These are phyloP conservation scores for Quercus phellos DNA, from an alignment of 331 rosid genomes.

Conservation along the genomic window DNA sequence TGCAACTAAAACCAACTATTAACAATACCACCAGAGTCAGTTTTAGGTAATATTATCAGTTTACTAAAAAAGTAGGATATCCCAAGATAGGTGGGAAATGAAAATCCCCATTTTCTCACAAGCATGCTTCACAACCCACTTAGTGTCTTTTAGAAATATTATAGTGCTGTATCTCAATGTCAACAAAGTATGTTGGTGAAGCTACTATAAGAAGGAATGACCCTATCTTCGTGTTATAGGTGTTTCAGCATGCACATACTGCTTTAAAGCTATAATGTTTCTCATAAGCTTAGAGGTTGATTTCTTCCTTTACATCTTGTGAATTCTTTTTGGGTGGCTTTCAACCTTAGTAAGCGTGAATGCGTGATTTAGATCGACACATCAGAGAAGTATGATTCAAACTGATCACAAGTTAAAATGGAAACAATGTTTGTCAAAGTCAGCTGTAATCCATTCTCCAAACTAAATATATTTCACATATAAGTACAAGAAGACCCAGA, in stretches of 20 bases:
- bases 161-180: neutral
- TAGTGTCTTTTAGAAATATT: neutral
- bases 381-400: neutral
- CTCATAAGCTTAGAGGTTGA: neutral
- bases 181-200: neutral
- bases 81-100: too few relatives aligned
- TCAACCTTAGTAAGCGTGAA: neutral
- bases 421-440: neutral
- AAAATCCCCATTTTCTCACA: too few relatives aligned
- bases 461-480: neutral
- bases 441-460: neutral
- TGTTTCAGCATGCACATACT: too few relatives aligned
- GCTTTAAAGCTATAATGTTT: neutral
- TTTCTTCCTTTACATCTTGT: neutral
- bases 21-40: too few relatives aligned
- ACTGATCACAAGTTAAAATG: neutral
- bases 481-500: neutral
- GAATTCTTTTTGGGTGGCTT: neutral
- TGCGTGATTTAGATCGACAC: neutral
- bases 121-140: neutral
- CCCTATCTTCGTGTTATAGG: too few relatives aligned
- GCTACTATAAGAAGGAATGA: neutral
- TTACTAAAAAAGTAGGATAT: too few relatives aligned
- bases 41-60: too few relatives aligned
- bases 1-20: too few relatives aligned